Conservation (phyloP, 208 protist species). For the Leishmania martiniquensis region DNA sequence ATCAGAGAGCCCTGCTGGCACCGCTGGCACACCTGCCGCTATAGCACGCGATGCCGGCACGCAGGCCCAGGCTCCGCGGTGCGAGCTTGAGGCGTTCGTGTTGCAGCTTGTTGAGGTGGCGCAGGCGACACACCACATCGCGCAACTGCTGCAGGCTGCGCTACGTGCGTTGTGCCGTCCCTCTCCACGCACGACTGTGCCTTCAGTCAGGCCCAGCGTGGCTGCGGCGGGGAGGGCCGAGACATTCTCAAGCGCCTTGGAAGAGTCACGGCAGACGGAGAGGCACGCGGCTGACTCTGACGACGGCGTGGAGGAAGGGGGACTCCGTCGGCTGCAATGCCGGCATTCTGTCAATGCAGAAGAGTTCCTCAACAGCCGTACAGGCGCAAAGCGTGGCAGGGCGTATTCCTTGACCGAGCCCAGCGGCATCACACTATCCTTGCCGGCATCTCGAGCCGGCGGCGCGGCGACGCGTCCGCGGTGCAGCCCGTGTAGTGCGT, state of each 20-base stretch:
- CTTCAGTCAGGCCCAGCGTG: neutral
- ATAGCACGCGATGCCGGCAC: neutral
- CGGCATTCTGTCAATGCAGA: neutral
- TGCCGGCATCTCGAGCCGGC: neutral
- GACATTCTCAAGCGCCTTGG: neutral
- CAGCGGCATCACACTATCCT: neutral
- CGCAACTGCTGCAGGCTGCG: conserved; percentile 19
- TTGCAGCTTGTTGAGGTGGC: conserved; percentile 34
- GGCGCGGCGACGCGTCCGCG: neutral
- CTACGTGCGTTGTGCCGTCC: conserved; percentile 29
- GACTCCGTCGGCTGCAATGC: neutral
- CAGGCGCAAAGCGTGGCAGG: neutral
- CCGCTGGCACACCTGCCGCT: neutral
- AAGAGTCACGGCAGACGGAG: neutral
- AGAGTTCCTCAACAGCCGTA: neutral
- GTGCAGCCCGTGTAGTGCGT: neutral
- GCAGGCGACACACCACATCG: conserved; percentile 18
- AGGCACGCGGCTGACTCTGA: neutral
- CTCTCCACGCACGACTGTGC: neutral
- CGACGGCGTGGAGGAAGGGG: too few species aligned
- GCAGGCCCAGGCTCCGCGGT: neutral
- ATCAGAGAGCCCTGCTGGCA: neutral
- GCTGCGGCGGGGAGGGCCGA: neutral
- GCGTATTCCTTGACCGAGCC: neutral
- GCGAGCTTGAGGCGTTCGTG: conserved; percentile 15